A percentile compares a stretch with the other conserved stretches of the same genome.
Evolutionary conservation across 306 rosid genomes (phyloP).

Genomic region (Begonia loranthoides): DNA sequence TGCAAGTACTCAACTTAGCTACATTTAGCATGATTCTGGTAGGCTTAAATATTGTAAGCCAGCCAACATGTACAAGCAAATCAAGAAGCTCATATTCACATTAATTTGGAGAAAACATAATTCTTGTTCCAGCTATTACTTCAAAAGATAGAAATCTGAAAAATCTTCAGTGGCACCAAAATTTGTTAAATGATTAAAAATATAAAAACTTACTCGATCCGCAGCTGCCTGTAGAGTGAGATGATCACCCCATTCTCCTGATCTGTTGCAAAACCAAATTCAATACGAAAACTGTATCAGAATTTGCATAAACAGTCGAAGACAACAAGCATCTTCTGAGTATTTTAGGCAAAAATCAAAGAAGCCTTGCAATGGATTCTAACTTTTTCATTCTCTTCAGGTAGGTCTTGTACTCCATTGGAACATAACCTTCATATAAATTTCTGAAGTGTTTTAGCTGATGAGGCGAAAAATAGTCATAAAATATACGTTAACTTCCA

Average conservation of each 20-base stretch:
- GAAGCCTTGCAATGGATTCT: constrained; percentile 26
- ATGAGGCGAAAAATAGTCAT: constrained; percentile 7
- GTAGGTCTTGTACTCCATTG: constrained; percentile 77
- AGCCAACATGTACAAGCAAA: no score
- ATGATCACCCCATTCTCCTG: constrained; percentile 99
- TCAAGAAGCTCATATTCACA: neutral
- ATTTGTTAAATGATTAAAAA: neutral
- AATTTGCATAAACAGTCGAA: constrained; percentile 10
- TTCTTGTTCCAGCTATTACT: neutral
- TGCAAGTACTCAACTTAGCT: no score
- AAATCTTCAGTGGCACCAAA: no score
- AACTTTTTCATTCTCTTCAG: constrained; percentile 85
- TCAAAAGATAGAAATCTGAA: no score
- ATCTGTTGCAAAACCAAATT: constrained; percentile 33
- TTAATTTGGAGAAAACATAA: neutral
- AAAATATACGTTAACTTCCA: constrained; percentile 2
- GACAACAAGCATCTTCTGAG: constrained; percentile 12
- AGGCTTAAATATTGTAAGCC: no score
- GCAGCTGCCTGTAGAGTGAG: constrained; percentile 93
- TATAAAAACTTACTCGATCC: constrained; percentile 82
- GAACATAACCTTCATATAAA: constrained; percentile 78
- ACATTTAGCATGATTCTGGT: no score
- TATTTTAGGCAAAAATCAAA: constrained; percentile 17
- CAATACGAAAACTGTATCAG: constrained; percentile 18
- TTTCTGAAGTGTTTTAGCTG: constrained; percentile 78